phyloP scores from a whole-genome alignment of 2,329 filamentous ascomycete genomes.

The Aspergillus puulaauensis region DNA sequence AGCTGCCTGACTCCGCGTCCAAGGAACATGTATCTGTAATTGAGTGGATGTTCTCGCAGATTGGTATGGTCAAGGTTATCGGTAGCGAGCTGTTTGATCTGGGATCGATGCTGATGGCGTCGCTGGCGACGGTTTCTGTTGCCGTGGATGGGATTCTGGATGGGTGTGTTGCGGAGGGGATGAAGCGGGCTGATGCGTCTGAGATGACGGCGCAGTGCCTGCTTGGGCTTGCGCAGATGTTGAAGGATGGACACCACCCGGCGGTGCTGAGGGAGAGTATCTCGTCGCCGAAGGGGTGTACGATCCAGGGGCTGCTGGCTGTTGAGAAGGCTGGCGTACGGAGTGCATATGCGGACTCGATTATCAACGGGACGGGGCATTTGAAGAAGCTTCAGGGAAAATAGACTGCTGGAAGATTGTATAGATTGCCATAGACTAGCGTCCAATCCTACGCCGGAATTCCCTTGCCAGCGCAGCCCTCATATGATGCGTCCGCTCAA shows the following conservation, averaged over 20 bases:
- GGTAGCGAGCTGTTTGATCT: constrained; percentile 55
- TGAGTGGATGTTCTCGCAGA: constrained; percentile 54
- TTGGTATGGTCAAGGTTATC: constrained; percentile 50
- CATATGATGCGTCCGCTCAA: constrained; percentile 41
- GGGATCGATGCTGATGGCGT: constrained; percentile 59
- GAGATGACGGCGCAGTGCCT: constrained; percentile 54
- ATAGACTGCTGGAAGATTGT: background rate
- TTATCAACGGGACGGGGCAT: constrained; percentile 36
- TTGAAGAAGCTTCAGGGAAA: constrained; percentile 17
- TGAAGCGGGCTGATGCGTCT: constrained; percentile 60
- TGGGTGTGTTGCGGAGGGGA: constrained; percentile 62
- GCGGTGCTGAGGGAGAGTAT: constrained; percentile 62
- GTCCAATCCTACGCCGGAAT: background rate
- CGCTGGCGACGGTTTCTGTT: constrained; percentile 59
- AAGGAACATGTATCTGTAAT: constrained; percentile 30
- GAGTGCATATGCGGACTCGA: constrained; percentile 54
- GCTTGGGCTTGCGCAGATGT: constrained; percentile 40
- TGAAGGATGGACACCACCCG: constrained; percentile 60
- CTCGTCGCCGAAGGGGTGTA: constrained; percentile 62
- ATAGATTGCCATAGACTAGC: no score
- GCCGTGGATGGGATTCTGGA: constrained; percentile 62
- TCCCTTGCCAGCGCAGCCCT: background rate
- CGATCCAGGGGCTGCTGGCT: constrained; percentile 59
- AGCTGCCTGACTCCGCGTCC: constrained; percentile 14
- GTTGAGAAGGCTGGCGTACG: constrained; percentile 59